phyloP scores from a whole-genome alignment of 2,329 filamentous ascomycete genomes.

The Cryoendolithus antarcticus region DNA sequence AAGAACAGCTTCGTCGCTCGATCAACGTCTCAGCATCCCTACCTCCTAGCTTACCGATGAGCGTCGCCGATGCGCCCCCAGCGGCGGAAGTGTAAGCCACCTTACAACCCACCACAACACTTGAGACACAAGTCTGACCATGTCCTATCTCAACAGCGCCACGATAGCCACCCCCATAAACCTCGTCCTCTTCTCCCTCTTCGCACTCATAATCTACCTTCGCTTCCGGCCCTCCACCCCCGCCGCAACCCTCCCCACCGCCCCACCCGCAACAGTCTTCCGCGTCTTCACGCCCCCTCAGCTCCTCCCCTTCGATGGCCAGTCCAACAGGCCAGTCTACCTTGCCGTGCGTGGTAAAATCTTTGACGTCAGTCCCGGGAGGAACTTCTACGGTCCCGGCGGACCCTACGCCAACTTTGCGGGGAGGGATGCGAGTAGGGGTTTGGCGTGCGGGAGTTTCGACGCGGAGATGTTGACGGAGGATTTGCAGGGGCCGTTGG shows the following conservation, averaged over 20 bases:
- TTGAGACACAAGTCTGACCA: background rate
- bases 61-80: slow-evolving; percentile 15
- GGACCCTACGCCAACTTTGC: slow-evolving; percentile 96
- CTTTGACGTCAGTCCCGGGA: slow-evolving; percentile 77
- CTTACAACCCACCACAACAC: background rate
- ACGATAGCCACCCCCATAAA: slow-evolving; percentile 49
- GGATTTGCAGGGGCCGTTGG: slow-evolving; percentile 72
- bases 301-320: slow-evolving; percentile 76
- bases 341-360: slow-evolving; percentile 83
- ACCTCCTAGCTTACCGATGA: slow-evolving; percentile 1
- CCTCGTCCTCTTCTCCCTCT: slow-evolving; percentile 46
- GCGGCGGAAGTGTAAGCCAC: slow-evolving; percentile 31
- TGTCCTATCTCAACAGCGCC: slow-evolving; percentile 27
- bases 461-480: slow-evolving; percentile 91
- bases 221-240: slow-evolving; percentile 44
- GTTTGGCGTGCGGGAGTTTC: slow-evolving; percentile 82
- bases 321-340: slow-evolving; percentile 62
- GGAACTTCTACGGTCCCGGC: slow-evolving; percentile 92
- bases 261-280: slow-evolving; percentile 65
- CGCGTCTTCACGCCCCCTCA: slow-evolving; percentile 72
- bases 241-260: slow-evolving; percentile 34
- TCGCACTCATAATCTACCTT: slow-evolving; percentile 44
- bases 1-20: too few species aligned
- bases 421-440: slow-evolving; percentile 77
- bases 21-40: too few species aligned